phyloP scores from a whole-genome alignment of 306 rosid genomes.

The Dryas octopetala region DNA sequence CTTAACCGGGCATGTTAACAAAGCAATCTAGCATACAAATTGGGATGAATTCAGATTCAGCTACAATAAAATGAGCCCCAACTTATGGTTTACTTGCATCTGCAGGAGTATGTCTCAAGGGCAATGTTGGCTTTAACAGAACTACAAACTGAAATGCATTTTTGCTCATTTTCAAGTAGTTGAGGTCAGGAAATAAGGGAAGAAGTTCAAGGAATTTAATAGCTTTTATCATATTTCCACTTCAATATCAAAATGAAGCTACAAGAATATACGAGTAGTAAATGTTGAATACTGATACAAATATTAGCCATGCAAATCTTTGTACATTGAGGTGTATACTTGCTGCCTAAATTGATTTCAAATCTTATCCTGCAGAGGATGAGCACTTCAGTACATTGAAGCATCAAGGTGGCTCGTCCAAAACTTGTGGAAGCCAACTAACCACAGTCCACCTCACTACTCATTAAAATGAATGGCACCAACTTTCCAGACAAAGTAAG shows the following conservation, averaged over 20 bases:
- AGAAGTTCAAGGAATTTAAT: not conserved
- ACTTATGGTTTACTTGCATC: not conserved
- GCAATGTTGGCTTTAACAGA: not conserved
- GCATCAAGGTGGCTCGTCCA: conserved; percentile 14
- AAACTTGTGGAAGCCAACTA: not conserved
- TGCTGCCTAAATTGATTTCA: conserved; percentile 22
- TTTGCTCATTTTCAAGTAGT: not conserved
- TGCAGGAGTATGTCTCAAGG: not conserved
- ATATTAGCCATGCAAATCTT: conserved; percentile 25
- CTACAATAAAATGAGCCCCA: not conserved
- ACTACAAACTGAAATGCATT: not conserved
- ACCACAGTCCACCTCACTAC: conserved; percentile 41
- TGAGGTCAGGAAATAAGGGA: not conserved
- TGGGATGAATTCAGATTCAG: not conserved
- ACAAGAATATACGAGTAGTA: conserved; percentile 10
- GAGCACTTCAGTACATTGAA: not conserved
- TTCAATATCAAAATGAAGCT: not conserved
- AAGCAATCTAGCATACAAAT: not conserved
- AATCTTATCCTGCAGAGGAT: conserved; percentile 7
- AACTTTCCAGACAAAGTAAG: conserved; percentile 90
- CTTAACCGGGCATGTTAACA: not conserved
- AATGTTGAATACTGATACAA: conserved; percentile 14
- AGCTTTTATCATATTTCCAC: conserved; percentile 12
- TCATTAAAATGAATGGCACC: conserved; percentile 98
- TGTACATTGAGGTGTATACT: conserved; percentile 31